A percentile compares a stretch with the other conserved stretches of the same genome.
phyloP scores from a whole-genome alignment of 2,329 filamentous ascomycete genomes.

The Alternaria brassicae region DNA sequence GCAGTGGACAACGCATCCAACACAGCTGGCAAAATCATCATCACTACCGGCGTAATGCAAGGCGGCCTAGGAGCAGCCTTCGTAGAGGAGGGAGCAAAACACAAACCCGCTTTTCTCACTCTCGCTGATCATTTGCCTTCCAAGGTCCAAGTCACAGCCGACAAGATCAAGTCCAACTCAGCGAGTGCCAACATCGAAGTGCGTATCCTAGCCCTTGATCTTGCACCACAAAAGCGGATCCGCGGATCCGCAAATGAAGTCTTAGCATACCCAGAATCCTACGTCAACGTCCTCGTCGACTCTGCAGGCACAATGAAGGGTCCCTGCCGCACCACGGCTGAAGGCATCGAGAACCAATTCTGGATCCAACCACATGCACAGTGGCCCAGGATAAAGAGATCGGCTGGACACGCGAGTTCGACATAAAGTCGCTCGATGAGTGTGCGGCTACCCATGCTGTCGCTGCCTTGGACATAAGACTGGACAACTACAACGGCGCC shows the following conservation, averaged over 20 bases:
- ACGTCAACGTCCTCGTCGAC: slow-evolving; percentile 55
- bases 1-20: slow-evolving; percentile 52
- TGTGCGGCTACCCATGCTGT: slow-evolving; percentile 42
- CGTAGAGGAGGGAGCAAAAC: slow-evolving; percentile 36
- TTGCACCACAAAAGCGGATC: slow-evolving; percentile 46
- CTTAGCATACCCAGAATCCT: slow-evolving; percentile 34
- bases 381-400: slow-evolving; percentile 27
- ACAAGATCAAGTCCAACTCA: slow-evolving; percentile 41
- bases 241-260: slow-evolving; percentile 46
- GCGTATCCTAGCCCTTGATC: slow-evolving; percentile 45
- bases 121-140: slow-evolving; percentile 52
- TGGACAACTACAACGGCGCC: slow-evolving; percentile 35
- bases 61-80: slow-evolving; percentile 41
- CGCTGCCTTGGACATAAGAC: slow-evolving; percentile 39
- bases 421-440: slow-evolving; percentile 37
- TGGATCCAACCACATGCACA: slow-evolving; percentile 57
- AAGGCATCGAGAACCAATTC: slow-evolving; percentile 52
- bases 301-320: slow-evolving; percentile 51
- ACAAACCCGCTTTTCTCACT: slow-evolving; percentile 38
- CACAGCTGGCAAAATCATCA: slow-evolving; percentile 55
- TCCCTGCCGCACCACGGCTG: slow-evolving; percentile 34
- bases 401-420: slow-evolving; percentile 30
- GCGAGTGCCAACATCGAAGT: slow-evolving; percentile 45
- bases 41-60: slow-evolving; percentile 47
- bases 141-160: slow-evolving; percentile 53